Conservation (phyloP, 2,329 filamentous ascomycete species). For the Exophiala mesophila region DNA sequence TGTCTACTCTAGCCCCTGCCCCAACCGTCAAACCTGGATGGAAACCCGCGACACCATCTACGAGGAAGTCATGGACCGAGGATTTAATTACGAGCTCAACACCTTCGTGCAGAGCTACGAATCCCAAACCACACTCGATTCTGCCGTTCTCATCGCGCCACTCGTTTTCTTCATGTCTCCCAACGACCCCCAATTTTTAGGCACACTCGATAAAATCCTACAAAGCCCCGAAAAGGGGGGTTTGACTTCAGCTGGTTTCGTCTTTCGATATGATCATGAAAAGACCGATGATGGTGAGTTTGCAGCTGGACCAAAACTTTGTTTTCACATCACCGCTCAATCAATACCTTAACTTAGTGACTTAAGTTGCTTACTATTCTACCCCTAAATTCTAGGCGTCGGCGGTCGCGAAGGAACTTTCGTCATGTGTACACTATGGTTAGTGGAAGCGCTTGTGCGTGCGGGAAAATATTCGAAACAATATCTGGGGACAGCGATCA, state of each 20-base stretch:
- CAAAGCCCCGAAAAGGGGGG: conserved; percentile 69
- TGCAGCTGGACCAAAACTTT: neutral
- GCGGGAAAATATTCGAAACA: conserved; percentile 26
- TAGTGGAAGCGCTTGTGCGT: conserved; percentile 70
- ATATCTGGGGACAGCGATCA: conserved; percentile 49
- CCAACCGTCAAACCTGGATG: conserved; percentile 63
- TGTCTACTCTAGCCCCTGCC: conserved; percentile 50
- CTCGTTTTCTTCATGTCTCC: conserved; percentile 75
- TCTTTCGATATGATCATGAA: conserved; percentile 69
- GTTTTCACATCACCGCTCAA: neutral
- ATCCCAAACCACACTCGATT: conserved; percentile 64
- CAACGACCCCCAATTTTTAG: conserved; percentile 69
- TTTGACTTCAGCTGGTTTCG: conserved; percentile 67
- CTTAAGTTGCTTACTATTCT: no score
- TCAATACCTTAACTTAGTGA: no score
- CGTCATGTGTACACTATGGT: conserved; percentile 79
- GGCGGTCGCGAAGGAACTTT: conserved; percentile 72
- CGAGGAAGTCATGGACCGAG: conserved; percentile 73
- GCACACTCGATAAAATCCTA: conserved; percentile 67
- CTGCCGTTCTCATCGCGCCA: conserved; percentile 69
- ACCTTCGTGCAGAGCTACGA: conserved; percentile 75
- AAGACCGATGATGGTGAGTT: conserved; percentile 62
- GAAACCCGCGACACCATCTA: conserved; percentile 62
- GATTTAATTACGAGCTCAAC: conserved; percentile 65
- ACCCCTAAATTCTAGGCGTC: no score